These are phyloP conservation scores for Warburgia ugandensis DNA, from an alignment of 164 flowering plant genomes.

Conservation along the genomic window DNA sequence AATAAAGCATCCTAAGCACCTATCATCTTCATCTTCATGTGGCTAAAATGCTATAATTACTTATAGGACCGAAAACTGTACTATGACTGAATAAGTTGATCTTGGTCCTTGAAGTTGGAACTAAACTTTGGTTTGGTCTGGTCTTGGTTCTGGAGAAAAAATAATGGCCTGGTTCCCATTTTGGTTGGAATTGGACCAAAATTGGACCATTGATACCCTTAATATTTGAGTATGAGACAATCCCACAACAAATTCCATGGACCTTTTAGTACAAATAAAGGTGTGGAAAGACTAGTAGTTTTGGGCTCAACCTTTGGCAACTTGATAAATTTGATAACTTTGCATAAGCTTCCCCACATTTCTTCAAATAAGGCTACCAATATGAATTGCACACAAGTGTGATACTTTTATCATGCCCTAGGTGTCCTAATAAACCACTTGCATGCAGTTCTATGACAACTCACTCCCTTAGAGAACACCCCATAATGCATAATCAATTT, in stretches of 20 bases:
- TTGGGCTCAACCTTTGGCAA: neutral
- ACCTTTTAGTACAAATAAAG: neutral
- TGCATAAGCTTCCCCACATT: neutral
- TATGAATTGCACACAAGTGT: neutral
- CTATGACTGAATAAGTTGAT: too few species aligned
- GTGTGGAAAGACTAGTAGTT: neutral
- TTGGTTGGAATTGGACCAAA: too few species aligned
- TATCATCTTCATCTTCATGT: too few species aligned
- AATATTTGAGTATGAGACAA: too few species aligned
- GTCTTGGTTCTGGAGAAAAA: too few species aligned
- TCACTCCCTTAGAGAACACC: neutral
- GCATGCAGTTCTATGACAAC: neutral
- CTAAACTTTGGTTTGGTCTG: too few species aligned
- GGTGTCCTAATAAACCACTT: neutral
- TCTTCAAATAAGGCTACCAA: neutral
- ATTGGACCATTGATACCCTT: too few species aligned
- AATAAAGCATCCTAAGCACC: too few species aligned
- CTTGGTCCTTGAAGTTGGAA: too few species aligned
- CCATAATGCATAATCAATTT: neutral
- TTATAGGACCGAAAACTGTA: too few species aligned
- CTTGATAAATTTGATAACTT: neutral
- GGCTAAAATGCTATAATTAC: too few species aligned
- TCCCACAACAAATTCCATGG: neutral
- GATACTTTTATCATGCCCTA: neutral
- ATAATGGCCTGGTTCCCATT: too few species aligned